These are phyloP conservation scores for Castanospermum australe DNA, from an alignment of 306 rosid genomes.

Conservation along the genomic window DNA sequence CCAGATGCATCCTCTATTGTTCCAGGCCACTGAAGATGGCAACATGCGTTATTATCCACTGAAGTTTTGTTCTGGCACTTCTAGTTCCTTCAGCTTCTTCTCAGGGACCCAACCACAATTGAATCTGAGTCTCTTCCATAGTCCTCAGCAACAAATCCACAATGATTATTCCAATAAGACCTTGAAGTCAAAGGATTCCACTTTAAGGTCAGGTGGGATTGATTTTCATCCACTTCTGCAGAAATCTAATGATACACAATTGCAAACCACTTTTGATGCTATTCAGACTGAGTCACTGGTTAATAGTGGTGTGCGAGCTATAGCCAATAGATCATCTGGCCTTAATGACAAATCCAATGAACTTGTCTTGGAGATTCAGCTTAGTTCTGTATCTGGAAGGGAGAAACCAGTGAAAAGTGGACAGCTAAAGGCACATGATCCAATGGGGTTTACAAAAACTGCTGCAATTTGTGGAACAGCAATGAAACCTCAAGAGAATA, in stretches of 20 bases:
- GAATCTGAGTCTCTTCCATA: slow-evolving; percentile 67
- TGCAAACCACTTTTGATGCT: slow-evolving; percentile 38
- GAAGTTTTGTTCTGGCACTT: slow-evolving; percentile 50
- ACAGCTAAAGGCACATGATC: slow-evolving; percentile 36
- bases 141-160: slow-evolving; percentile 60
- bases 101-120: slow-evolving; percentile 76
- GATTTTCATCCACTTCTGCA: slow-evolving; percentile 96
- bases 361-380: slow-evolving; percentile 85
- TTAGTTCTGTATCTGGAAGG: slow-evolving; percentile 60
- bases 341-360: slow-evolving; percentile 53
- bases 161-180: slow-evolving; percentile 44
- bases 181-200: slow-evolving; percentile 51
- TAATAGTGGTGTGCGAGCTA: slow-evolving; percentile 29
- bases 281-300: slow-evolving; percentile 37
- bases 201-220: slow-evolving; percentile 55
- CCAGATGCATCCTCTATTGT: slow-evolving; percentile 92
- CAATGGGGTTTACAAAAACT: slow-evolving; percentile 26
- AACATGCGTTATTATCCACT: slow-evolving; percentile 54
- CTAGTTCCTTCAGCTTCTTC: slow-evolving; percentile 65
- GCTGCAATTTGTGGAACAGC: slow-evolving; percentile 35
- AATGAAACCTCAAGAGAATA: slow-evolving; percentile 27
- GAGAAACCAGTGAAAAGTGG: slow-evolving; percentile 42
- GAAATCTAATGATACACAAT: slow-evolving; percentile 54
- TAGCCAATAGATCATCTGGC: slow-evolving; percentile 30
- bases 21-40: slow-evolving; percentile 75